A percentile compares a stretch with the other conserved stretches of the same genome.
phyloP scores from a whole-genome alignment of 2,329 filamentous ascomycete species.

The Fusarium newnesense region DNA sequence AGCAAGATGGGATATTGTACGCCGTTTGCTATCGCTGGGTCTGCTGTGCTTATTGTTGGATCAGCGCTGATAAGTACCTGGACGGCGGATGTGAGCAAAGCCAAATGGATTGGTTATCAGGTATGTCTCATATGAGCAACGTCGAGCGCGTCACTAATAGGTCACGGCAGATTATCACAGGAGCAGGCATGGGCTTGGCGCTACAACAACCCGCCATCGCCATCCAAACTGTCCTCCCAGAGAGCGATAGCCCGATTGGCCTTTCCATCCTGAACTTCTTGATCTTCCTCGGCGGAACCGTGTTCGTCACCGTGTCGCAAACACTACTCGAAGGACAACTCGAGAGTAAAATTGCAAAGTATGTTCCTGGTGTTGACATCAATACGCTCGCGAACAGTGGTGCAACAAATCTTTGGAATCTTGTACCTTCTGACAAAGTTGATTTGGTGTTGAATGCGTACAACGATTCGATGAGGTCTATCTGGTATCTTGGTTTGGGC shows the following conservation, averaged over 20 bases:
- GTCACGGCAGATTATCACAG: too few species aligned
- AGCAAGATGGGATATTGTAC: conserved; percentile 6
- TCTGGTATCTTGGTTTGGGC: conserved; percentile 17
- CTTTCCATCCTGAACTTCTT: conserved; percentile 18
- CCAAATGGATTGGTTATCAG: conserved; percentile 19
- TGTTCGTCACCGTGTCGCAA: conserved; percentile 21
- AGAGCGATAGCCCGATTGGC: conserved; percentile 6
- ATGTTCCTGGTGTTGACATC: neutral
- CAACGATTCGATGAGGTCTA: conserved; percentile 11
- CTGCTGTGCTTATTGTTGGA: neutral
- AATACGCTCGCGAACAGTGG: conserved; percentile 7
- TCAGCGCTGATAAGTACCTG: conserved; percentile 9
- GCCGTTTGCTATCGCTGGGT: conserved; percentile 10
- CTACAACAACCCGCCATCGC: conserved; percentile 20
- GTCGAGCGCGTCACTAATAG: too few species aligned
- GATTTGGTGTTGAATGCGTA: conserved; percentile 1
- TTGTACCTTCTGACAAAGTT: conserved; percentile 4
- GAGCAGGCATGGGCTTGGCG: conserved; percentile 9
- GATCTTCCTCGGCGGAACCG: conserved; percentile 6
- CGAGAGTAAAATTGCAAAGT: neutral
- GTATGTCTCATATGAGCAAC: too few species aligned
- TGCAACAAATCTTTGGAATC: neutral
- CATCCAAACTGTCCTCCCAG: conserved; percentile 4
- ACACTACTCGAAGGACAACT: conserved; percentile 6
- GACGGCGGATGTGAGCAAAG: neutral